Evolutionary conservation across 805 yeast genomes (phyloP), one percentile per base, ranked within the genome.

Genomic region (Wilhelminamyces savonicus): DNA sequence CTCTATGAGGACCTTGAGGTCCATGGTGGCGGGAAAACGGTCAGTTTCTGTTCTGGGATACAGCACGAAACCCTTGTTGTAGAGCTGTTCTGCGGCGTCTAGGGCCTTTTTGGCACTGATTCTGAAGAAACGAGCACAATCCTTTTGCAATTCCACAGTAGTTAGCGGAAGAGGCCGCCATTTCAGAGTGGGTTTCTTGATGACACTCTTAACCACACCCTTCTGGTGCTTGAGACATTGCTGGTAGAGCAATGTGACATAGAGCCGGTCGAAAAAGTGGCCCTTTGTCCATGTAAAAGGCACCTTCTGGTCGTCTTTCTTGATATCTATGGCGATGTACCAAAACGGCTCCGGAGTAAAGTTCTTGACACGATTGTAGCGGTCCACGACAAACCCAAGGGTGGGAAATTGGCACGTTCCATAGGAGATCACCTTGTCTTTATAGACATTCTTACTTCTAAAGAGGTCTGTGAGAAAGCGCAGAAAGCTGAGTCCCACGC

Each of bases 1-100:
- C n/a, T 56, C 59, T 2, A 92, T 67, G 2, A 86, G 53, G 1
- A 59, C 57, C 31, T 61, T 61, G 28, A 92, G 62, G 46, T 92
- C 85, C 82, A 88, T 85, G 2, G 69, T 65, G 0, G 60, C 54
- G 2, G 95, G 96, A 46, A 83, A 94, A 15, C 59, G 71, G 52
- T 92, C 97, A 0, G 99, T 92, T 50, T 92, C 99, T 0, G 99
- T 92, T 65, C 99, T 81, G 3, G 99, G 99, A 51, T 92, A 92
- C 0, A 97, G 87, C 2, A 92, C 65, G 47, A 76, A 85, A 0
- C 98, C 98, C 27, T 71, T 66, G 34, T 82, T 87, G 52, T 92
- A 92, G 15, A 92, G 66, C 39, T 73, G 74, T 54, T 92, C 98
- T 0, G 99, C 98, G 0, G 69, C 65, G 32, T 56, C 68, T 44